Conservation (phyloP, 108 stramenopile species). For the Pseudonitzschia delicatissima region DNA sequence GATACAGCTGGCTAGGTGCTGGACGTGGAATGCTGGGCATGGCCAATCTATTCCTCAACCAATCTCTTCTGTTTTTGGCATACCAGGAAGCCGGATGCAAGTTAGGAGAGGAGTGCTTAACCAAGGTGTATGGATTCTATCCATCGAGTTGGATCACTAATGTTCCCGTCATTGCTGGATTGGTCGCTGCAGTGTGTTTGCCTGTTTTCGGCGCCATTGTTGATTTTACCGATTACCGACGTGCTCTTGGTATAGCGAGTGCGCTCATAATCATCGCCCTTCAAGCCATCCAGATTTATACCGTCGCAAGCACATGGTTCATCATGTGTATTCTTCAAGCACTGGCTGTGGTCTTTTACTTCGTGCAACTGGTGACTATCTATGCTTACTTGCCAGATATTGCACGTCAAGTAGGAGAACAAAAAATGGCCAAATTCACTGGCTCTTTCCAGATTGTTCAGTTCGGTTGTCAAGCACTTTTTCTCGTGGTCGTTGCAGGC, state of each 20-base stretch:
- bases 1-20: not conserved
- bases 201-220: slow-evolving; percentile 63
- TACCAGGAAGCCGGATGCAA: slow-evolving; percentile 30
- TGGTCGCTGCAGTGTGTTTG: slow-evolving; percentile 55
- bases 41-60: slow-evolving; percentile 46
- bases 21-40: slow-evolving; percentile 43
- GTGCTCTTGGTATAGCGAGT: slow-evolving; percentile 34
- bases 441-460: slow-evolving; percentile 37
- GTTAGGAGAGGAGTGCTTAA: slow-evolving; percentile 3
- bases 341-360: slow-evolving; percentile 40
- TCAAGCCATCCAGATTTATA: slow-evolving; percentile 49
- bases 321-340: slow-evolving; percentile 59
- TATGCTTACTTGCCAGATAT: slow-evolving; percentile 55
- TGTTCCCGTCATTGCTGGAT: slow-evolving; percentile 48
- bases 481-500: slow-evolving; percentile 37
- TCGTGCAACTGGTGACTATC: slow-evolving; percentile 24
- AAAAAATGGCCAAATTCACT: slow-evolving; percentile 26
- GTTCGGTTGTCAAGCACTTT: slow-evolving; percentile 44
- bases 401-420: slow-evolving; percentile 41
- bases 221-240: slow-evolving; percentile 57
- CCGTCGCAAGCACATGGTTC: slow-evolving; percentile 60
- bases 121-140: slow-evolving; percentile 42
- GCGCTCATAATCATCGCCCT: slow-evolving; percentile 34
- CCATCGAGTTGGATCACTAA: slow-evolving; percentile 52
- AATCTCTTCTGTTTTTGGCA: slow-evolving; percentile 41